Percentiles rank a stretch among this genome's conserved stretches.
These are phyloP conservation scores for Isabelozyma heimii DNA, from an alignment of 805 yeast species.

Conservation along the genomic window DNA sequence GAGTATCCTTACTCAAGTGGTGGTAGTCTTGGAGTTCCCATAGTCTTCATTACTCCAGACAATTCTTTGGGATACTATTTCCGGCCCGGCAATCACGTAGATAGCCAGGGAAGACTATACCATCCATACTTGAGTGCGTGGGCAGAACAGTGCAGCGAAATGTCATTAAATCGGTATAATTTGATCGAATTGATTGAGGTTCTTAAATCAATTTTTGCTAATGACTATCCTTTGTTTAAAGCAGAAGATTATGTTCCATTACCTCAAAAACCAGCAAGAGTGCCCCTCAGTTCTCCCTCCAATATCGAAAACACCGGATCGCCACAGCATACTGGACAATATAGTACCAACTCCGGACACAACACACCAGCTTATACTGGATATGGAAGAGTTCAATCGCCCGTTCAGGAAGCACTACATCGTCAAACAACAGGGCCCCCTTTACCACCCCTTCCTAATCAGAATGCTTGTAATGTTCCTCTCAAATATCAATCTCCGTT, in stretches of 20 bases:
- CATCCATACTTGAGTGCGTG: slow-evolving; percentile 67
- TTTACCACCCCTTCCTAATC: slow-evolving; percentile 19
- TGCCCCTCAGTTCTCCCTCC: neutral
- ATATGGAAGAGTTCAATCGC: slow-evolving; percentile 6
- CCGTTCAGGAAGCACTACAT: slow-evolving; percentile 9
- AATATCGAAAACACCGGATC: slow-evolving; percentile 5
- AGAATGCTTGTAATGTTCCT: slow-evolving; percentile 10
- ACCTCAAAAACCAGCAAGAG: slow-evolving; percentile 20
- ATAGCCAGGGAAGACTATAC: slow-evolving; percentile 67
- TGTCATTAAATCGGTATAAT: slow-evolving; percentile 14
- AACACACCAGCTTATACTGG: neutral
- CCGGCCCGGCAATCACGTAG: slow-evolving; percentile 64
- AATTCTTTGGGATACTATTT: slow-evolving; percentile 37
- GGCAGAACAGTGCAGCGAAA: slow-evolving; percentile 26
- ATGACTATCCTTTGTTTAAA: slow-evolving; percentile 41
- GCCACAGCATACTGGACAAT: neutral
- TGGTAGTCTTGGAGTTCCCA: slow-evolving; percentile 47
- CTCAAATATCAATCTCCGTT: slow-evolving; percentile 30
- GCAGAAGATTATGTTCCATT: slow-evolving; percentile 10
- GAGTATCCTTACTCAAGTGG: slow-evolving; percentile 52
- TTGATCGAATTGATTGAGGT: slow-evolving; percentile 29
- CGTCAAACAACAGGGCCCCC: slow-evolving; percentile 20
- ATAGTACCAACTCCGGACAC: neutral
- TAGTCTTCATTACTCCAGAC: slow-evolving; percentile 61
- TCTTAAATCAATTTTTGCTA: slow-evolving; percentile 32